Evolutionary conservation across 371 early-diverging fungal species (phyloP), one percentile per base, ranked within the genome.

Genomic region (Circinella minor): DNA sequence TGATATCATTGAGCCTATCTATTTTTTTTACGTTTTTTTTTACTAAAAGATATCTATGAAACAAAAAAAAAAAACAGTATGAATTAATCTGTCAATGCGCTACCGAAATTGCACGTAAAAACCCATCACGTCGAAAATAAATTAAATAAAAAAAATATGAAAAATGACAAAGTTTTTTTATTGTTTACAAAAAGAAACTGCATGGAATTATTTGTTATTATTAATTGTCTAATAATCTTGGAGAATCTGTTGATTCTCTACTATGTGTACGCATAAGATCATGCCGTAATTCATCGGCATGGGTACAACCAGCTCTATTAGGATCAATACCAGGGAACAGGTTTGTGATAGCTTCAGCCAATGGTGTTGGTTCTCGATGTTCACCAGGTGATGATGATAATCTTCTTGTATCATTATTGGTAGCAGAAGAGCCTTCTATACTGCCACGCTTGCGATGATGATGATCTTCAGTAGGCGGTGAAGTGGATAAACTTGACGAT

Each of bases 311-410:
- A 9, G 15, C 20, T 10, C 48, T 36, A n/a, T 46, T 36, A 20
- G 68, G 68, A 20, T 67, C 68, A 17, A 67, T n/a, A 5, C 79
- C 79, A 39, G 81, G 81, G 49, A 81, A 81, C 43, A 81, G 66
- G 36, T 74, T 70, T 3, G 74, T 77, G 4, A 81, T 73, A 3
- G 74, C 79, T 36, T 76, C 79, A n/a, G 76, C 75, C 15, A 81
- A 64, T 38, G 77, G 74, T 20, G 77, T 65, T 68, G 46, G 54
- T 18, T 34, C 20, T 10, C 55, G 65, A 14, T 48, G 43, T 43
- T 43, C 43, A 43, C 43, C 48, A 11, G 43, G 47, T 63, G 43
- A 36, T 13, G 65, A 54, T 14, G 65, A 49, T 49, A 38, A 43
- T 9, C 11, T 43, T 27, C 27, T 27, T 27, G 27, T 27, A 27